phyloP scores from a whole-genome alignment of 805 yeast species.

The Candida alai region DNA sequence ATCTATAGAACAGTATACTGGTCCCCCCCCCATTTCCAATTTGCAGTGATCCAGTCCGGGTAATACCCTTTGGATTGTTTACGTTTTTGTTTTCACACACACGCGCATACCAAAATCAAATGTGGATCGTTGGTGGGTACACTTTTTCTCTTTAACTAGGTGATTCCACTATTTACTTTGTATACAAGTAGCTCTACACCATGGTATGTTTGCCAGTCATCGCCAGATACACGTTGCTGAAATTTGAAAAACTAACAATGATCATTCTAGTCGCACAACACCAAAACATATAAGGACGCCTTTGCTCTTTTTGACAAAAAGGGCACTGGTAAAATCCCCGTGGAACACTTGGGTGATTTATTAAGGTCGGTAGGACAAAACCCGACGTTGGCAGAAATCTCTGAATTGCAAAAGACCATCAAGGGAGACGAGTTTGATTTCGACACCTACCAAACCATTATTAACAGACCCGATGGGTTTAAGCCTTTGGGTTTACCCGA shows the following conservation, averaged over 20 bases:
- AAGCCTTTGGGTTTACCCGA: constrained; percentile 82
- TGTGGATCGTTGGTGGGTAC: constrained; percentile 2
- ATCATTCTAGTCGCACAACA: constrained; percentile 34
- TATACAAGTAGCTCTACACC: neutral
- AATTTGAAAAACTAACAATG: constrained; percentile 15
- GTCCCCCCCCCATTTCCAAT: too few species aligned
- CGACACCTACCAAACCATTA: constrained; percentile 70
- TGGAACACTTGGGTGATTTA: constrained; percentile 83
- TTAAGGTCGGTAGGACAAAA: constrained; percentile 97
- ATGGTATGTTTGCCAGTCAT: constrained; percentile 5
- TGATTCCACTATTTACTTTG: too few species aligned
- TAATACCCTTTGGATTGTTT: constrained; percentile 2
- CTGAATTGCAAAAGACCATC: constrained; percentile 40
- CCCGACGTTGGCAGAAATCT: constrained; percentile 88
- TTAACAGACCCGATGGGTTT: constrained; percentile 85
- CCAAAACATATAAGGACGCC: constrained; percentile 73
- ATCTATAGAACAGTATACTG: too few species aligned
- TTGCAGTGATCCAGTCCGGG: too few species aligned
- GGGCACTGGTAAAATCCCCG: constrained; percentile 88
- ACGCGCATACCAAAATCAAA: constrained; percentile 5
- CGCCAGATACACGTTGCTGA: neutral
- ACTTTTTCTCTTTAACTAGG: constrained; percentile 5
- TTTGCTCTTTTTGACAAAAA: constrained; percentile 95
- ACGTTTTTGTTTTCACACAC: constrained; percentile 2
- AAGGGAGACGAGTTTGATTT: constrained; percentile 61